Conservation (phyloP, 352 stramenopile species). For the Globisporangium heterothallicum region DNA sequence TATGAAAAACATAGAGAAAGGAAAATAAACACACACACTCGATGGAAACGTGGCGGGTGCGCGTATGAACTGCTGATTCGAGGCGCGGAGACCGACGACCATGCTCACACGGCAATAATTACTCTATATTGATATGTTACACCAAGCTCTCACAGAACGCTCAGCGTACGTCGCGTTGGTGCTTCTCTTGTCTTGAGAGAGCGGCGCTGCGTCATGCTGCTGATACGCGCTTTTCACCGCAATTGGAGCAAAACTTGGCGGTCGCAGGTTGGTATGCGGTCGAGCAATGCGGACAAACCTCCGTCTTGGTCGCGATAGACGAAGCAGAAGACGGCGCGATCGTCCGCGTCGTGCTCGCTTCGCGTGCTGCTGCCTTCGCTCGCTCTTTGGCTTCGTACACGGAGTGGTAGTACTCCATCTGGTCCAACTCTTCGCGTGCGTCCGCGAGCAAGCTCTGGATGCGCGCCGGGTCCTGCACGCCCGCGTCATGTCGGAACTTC, state of each 20-base stretch:
- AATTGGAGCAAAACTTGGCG: constrained; percentile 76
- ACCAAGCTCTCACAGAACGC: not conserved
- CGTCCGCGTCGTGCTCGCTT: not conserved
- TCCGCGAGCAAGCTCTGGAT: constrained; percentile 56
- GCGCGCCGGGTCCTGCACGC: constrained; percentile 42
- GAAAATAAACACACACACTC: not conserved
- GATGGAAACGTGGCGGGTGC: too few species aligned
- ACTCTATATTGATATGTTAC: too few species aligned
- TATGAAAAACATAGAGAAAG: too few species aligned
- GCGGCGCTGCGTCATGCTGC: not conserved
- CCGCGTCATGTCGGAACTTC: constrained; percentile 66
- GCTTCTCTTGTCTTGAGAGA: too few species aligned
- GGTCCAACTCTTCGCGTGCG: constrained; percentile 66
- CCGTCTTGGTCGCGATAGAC: constrained; percentile 8
- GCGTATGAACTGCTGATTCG: too few species aligned
- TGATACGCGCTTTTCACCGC: constrained; percentile 41
- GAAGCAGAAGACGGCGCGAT: not conserved
- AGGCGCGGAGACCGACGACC: too few species aligned
- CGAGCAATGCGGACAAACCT: constrained; percentile 37
- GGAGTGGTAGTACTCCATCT: constrained; percentile 86
- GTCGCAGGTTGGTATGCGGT: constrained; percentile 34
- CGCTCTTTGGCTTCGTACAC: constrained; percentile 67
- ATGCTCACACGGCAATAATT: too few species aligned
- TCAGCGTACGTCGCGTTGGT: too few species aligned
- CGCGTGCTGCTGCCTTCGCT: constrained; percentile 11